A percentile compares a stretch with the other conserved stretches of the same genome.
These are phyloP conservation scores for Pyricularia sp. DNA, from an alignment of 2,329 filamentous ascomycete genomes.

Conservation along the genomic window DNA sequence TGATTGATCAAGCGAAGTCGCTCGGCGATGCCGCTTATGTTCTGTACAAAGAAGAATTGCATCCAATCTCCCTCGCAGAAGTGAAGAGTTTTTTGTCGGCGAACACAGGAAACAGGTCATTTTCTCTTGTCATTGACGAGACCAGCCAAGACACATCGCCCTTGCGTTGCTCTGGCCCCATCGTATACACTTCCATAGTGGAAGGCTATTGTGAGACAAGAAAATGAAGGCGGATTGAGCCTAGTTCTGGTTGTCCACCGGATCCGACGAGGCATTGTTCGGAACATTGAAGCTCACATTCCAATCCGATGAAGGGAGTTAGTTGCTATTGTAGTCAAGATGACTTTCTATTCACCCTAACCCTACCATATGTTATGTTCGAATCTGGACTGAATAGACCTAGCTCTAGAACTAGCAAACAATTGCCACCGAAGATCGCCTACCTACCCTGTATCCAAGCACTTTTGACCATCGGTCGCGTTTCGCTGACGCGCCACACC, in stretches of 20 bases:
- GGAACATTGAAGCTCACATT: background rate
- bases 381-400: too few species aligned
- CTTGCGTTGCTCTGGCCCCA: background rate
- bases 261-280: background rate
- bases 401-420: too few species aligned
- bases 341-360: background rate
- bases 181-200: background rate
- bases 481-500: constrained; percentile 10
- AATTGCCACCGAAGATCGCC: background rate
- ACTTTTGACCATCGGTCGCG: background rate
- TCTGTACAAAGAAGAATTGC: background rate
- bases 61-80: background rate
- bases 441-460: background rate
- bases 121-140: background rate
- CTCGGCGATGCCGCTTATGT: background rate
- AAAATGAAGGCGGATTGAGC: background rate
- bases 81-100: background rate
- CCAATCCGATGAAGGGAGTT: background rate
- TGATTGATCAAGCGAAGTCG: background rate
- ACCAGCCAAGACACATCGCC: background rate
- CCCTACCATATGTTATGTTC: background rate
- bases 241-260: background rate
- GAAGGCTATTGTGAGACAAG: background rate
- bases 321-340: background rate
- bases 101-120: background rate